A percentile compares a stretch with the other conserved stretches of the same genome.
Conservation (phyloP, 768 basidiomycete species). For the Xanthoconium stramineum region DNA sequence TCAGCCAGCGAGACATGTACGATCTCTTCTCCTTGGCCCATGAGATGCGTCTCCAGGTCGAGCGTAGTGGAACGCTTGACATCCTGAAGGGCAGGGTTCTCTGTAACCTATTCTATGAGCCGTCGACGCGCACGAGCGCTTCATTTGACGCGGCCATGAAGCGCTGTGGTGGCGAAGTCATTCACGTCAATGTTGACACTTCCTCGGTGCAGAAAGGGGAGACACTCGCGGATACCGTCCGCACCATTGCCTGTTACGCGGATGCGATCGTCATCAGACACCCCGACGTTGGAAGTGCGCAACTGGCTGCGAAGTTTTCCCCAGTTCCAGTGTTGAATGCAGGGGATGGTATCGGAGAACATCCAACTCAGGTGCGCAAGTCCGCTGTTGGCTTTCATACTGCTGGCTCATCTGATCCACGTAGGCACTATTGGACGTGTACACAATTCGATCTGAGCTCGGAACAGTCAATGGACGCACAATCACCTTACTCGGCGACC, state of each 20-base stretch:
- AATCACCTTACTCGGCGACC: slow-evolving; percentile 88
- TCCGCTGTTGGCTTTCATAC: neutral
- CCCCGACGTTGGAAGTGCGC: slow-evolving; percentile 91
- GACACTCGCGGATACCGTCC: slow-evolving; percentile 86
- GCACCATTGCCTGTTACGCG: slow-evolving; percentile 92
- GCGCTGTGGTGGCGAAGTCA: slow-evolving; percentile 92
- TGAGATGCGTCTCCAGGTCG: slow-evolving; percentile 96
- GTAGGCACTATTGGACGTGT: slow-evolving; percentile 81
- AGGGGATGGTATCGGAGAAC: slow-evolving; percentile 96
- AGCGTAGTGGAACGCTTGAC: slow-evolving; percentile 84
- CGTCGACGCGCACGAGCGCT: slow-evolving; percentile 91
- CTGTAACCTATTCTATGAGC: slow-evolving; percentile 93
- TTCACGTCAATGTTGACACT: slow-evolving; percentile 73
- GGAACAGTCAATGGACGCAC: slow-evolving; percentile 97
- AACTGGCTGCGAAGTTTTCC: slow-evolving; percentile 92
- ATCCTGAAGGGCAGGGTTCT: slow-evolving; percentile 89
- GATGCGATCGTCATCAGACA: slow-evolving; percentile 95
- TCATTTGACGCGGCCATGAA: slow-evolving; percentile 99
- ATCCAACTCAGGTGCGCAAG: slow-evolving; percentile 82
- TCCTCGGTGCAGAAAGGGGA: slow-evolving; percentile 96
- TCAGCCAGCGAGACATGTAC: slow-evolving; percentile 84
- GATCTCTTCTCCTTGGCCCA: slow-evolving; percentile 92
- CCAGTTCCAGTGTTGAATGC: slow-evolving; percentile 96
- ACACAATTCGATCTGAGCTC: slow-evolving; percentile 95
- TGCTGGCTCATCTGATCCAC: slow-evolving; percentile 5